Conservation (phyloP, 73 alveolate species). For the Symbiodinium natans region DNA sequence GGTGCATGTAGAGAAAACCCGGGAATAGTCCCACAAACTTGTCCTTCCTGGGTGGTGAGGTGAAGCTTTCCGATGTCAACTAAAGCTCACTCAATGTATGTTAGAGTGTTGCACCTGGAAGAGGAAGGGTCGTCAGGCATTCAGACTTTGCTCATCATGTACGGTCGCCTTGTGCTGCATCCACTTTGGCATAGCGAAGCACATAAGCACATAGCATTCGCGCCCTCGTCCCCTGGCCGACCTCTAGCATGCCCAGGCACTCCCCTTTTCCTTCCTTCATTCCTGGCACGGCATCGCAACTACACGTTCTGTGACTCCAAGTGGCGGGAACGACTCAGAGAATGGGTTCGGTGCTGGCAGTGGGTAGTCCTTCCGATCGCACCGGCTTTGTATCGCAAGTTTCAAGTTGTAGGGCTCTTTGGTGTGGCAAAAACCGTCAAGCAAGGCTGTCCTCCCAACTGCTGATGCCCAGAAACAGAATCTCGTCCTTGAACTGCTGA, state of each 20-base stretch:
- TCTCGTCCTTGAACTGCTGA: constrained; percentile 67
- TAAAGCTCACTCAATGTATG: neutral
- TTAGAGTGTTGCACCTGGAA: neutral
- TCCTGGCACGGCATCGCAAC: too few species aligned
- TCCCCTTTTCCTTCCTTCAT: too few species aligned
- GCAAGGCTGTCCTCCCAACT: constrained; percentile 18
- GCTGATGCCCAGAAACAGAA: constrained; percentile 67
- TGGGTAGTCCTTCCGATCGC: constrained; percentile 41
- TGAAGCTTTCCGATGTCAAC: neutral
- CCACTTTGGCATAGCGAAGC: too few species aligned
- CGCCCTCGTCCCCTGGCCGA: too few species aligned
- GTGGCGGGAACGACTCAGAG: constrained; percentile 37
- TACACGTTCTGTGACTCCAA: too few species aligned
- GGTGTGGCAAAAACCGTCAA: neutral
- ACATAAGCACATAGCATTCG: too few species aligned
- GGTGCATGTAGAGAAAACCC: constrained; percentile 78
- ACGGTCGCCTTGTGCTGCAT: neutral
- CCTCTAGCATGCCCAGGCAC: too few species aligned
- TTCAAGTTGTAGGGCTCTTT: too few species aligned
- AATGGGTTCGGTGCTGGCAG: constrained; percentile 78
- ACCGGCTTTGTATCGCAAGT: neutral
- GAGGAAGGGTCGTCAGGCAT: neutral
- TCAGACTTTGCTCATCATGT: neutral
- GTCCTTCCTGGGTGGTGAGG: neutral
- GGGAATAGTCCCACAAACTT: constrained; percentile 80